Evolutionary conservation across 2,329 filamentous ascomycete genomes (phyloP).

Genomic region (Botryotinia convoluta): DNA sequence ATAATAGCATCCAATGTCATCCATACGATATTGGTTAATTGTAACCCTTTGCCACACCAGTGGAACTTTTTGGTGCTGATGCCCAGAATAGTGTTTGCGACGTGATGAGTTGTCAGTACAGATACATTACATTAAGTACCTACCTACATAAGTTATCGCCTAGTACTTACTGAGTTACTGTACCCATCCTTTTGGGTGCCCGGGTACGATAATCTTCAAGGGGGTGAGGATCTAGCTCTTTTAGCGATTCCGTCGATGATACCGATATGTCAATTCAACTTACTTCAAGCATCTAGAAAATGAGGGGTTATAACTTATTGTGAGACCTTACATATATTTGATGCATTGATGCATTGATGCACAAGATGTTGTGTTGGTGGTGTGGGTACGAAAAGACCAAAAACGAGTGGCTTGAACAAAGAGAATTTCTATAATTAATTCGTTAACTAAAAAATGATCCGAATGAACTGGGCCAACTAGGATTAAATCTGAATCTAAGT

Average conservation of each 20-base stretch:
- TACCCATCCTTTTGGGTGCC: conserved; percentile 9
- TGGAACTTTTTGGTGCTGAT: conserved; percentile 3
- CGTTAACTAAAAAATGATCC: not conserved
- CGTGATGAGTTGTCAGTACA: conserved; percentile 21
- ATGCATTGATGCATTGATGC: not conserved
- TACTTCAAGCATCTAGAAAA: not conserved
- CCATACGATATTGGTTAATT: not conserved
- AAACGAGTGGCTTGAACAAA: conserved; percentile 2
- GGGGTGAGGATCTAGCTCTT: not conserved
- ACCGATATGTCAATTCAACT: not conserved
- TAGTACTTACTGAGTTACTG: not conserved
- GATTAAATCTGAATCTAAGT: not conserved
- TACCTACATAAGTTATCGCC: not conserved
- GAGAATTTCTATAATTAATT: conserved; percentile 4
- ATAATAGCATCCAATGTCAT: not conserved
- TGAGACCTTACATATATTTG: not conserved
- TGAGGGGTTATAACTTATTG: not conserved
- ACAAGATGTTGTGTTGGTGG: not conserved
- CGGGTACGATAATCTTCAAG: not conserved
- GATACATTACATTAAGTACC: not conserved
- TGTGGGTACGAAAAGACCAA: not conserved
- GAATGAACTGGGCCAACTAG: not conserved
- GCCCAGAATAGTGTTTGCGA: conserved; percentile 5
- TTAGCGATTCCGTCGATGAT: not conserved
- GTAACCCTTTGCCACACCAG: not conserved